Evolutionary conservation across 768 basidiomycete genomes (phyloP), one percentile per base, ranked within the genome.

Genomic region (Suillus sp.): DNA sequence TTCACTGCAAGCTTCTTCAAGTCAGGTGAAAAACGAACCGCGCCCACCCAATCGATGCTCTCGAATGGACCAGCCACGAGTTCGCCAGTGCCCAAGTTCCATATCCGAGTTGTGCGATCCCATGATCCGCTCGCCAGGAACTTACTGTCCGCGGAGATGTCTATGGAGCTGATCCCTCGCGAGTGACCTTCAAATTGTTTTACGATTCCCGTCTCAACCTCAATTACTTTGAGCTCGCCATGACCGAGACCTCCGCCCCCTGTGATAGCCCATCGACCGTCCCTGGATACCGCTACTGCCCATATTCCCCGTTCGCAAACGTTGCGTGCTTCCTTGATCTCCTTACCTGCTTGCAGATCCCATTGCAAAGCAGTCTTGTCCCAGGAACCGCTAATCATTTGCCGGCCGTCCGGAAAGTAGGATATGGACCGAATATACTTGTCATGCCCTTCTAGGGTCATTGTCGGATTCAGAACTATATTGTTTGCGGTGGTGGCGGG

Each of bases 21-120:
- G 30, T 53, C 51, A 7, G 30, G 10, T 2, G 51, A 54, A 22
- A 54, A 54, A 6, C 53, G 53, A 22, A 35, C n/a, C 7, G n/a
- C 53, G 8, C 53, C 32, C n/a, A 35, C 34, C n/a, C 34, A n/a
- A 34, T 35, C 32, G 22, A 22, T 22, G 1, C 18, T 53, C 30
- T 53, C 10, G 51, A 53, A 53, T 20, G 51, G 51, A 32, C 51
- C 30, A 32, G 53, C 53, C 34, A 54, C 53, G 34, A 54, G 34
- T 35, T 54, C 1, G 5, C 53, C 53, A 22, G 34, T 54, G 53
- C 13, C 34, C 30, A 53, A 53, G 51, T 5, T 32, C 51, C 51
- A 53, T 32, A 53, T 53, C 30, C 51, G 30, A 2, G 34, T 11
- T 22, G 53, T 54, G 20, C 34, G n/a, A 22, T 54, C 53, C 53